Evolutionary conservation across 805 yeast genomes (phyloP).

Genomic region (Candida nanaspora): DNA sequence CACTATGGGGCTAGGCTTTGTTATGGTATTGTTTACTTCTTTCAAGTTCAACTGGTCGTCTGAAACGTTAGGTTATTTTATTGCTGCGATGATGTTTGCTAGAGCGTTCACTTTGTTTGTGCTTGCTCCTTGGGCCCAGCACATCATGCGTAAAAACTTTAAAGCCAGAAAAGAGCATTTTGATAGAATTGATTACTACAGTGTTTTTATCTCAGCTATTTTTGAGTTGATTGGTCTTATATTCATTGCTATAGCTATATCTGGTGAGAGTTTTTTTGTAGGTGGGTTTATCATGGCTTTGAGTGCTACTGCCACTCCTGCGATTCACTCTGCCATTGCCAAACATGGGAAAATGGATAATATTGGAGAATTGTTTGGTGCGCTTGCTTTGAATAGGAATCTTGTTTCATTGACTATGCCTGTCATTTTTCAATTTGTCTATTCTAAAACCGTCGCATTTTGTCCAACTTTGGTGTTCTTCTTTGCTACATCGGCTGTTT

Average conservation of each 20-base stretch:
- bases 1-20: conserved; percentile 33
- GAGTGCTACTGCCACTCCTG: conserved; percentile 48
- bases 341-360: conserved; percentile 54
- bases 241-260: conserved; percentile 25
- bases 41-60: conserved; percentile 48
- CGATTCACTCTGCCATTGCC: conserved; percentile 49
- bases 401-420: conserved; percentile 43
- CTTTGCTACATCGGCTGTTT: conserved; percentile 4
- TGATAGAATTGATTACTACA: conserved; percentile 33
- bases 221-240: conserved; percentile 33
- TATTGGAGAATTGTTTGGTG: conserved; percentile 71
- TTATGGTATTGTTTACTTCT: conserved; percentile 45
- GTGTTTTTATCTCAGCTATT: conserved; percentile 11
- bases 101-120: conserved; percentile 43
- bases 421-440: conserved; percentile 37
- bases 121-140: conserved; percentile 42
- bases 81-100: conserved; percentile 44
- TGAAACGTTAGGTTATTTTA: conserved; percentile 45
- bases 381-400: conserved; percentile 53
- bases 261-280: conserved; percentile 22
- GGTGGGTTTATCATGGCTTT: conserved; percentile 35
- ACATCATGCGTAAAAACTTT: conserved; percentile 28
- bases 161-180: conserved; percentile 31
- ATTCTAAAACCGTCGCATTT: conserved; percentile 34
- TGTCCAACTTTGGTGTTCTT: conserved; percentile 32